Conservation (phyloP, 305 asterid species). For the Fraxinus sp. region DNA sequence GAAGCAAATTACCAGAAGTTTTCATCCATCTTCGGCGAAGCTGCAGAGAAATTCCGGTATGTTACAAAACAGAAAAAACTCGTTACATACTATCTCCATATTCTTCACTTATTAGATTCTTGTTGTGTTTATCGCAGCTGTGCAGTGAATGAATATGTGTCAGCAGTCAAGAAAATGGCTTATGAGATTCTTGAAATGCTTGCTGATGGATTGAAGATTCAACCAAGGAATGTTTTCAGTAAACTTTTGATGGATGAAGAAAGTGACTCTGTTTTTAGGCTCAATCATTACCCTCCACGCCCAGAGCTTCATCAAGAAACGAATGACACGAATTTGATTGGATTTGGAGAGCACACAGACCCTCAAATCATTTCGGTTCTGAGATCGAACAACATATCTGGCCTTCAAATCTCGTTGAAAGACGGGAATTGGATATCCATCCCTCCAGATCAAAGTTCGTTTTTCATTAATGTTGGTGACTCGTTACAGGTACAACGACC, state of each 20-base stretch:
- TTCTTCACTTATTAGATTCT: not conserved
- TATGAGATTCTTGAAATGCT: constrained; percentile 63
- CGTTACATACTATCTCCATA: not conserved
- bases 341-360: constrained; percentile 81
- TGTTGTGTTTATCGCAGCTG: constrained; percentile 28
- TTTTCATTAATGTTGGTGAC: constrained; percentile 82
- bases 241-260: constrained; percentile 67
- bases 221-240: constrained; percentile 52
- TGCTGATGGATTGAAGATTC: constrained; percentile 64
- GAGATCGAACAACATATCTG: constrained; percentile 74
- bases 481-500: constrained; percentile 63
- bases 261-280: constrained; percentile 87
- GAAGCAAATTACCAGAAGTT: constrained; percentile 44
- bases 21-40: constrained; percentile 52
- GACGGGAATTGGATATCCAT: constrained; percentile 66
- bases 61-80: not conserved
- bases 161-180: constrained; percentile 68
- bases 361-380: constrained; percentile 79
- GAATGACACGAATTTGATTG: constrained; percentile 38
- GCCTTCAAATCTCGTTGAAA: constrained; percentile 59
- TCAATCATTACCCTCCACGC: constrained; percentile 73
- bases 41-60: constrained; percentile 52
- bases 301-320: constrained; percentile 35
- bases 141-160: constrained; percentile 50
- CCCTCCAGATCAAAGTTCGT: constrained; percentile 73